Conservation (phyloP, 2,329 filamentous ascomycete species). For the Rutstroemia sp. region DNA sequence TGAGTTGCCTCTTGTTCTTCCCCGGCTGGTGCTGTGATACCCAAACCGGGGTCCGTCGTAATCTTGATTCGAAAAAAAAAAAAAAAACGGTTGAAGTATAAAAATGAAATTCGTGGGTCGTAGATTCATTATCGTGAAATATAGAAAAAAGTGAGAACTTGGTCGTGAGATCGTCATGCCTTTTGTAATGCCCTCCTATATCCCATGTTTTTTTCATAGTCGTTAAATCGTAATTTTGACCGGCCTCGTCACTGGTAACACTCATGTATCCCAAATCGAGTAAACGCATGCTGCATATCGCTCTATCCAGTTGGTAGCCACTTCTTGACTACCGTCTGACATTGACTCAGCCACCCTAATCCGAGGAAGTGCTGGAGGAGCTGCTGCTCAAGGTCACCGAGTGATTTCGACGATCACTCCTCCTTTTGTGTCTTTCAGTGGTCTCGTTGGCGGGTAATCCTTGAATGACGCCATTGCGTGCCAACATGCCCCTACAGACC, state of each 20-base stretch:
- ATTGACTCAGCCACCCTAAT: conserved; percentile 21
- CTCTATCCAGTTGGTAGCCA: conserved; percentile 15
- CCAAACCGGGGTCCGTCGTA: conserved; percentile 21
- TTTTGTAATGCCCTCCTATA: conserved; percentile 12
- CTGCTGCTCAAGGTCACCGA: conserved; percentile 30
- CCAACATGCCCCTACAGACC: conserved; percentile 87
- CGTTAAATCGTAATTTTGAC: conserved; percentile 11
- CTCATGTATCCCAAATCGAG: background rate
- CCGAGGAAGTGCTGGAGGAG: conserved; percentile 29
- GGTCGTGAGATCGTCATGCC: background rate
- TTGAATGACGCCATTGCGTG: conserved; percentile 61
- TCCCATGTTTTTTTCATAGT: conserved; percentile 16
- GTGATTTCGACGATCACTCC: conserved; percentile 26
- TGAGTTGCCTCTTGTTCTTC: conserved; percentile 28
- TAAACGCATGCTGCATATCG: background rate
- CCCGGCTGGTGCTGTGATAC: conserved; percentile 27
- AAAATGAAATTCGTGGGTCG: background rate
- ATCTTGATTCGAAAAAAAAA: conserved; percentile 14
- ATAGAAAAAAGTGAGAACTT: background rate
- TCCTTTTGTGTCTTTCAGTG: conserved; percentile 25
- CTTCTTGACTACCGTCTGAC: conserved; percentile 21
- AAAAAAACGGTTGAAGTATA: background rate
- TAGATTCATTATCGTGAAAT: background rate
- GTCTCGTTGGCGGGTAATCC: conserved; percentile 46
- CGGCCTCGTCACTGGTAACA: background rate